phyloP scores from a whole-genome alignment of 495 filamentous ascomycete genomes.

The Articulospora tetracladia region DNA sequence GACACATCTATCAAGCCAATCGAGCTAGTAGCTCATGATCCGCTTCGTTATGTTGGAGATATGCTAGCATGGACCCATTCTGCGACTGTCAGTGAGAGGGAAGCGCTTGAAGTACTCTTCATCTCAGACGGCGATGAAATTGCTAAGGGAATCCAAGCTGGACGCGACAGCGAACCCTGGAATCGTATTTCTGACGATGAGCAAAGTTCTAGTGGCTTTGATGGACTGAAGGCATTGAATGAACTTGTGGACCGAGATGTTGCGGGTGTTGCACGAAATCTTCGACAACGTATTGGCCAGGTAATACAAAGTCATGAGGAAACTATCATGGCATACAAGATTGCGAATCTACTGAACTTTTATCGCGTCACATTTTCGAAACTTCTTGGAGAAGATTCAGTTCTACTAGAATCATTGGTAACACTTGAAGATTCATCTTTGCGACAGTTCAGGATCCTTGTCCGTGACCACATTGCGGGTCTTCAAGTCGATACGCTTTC shows the following conservation, averaged over 20 bases:
- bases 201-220: conserved; percentile 57
- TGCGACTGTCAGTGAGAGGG: conserved; percentile 85
- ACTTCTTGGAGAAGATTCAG: conserved; percentile 66
- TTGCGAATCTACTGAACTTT: conserved; percentile 83
- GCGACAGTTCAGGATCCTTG: conserved; percentile 73
- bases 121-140: conserved; percentile 90
- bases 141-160: conserved; percentile 78
- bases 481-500: conserved; percentile 66
- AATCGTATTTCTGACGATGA: conserved; percentile 54
- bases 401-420: conserved; percentile 62
- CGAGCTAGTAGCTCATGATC: conserved; percentile 89
- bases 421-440: conserved; percentile 73
- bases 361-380: conserved; percentile 82
- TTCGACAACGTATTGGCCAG: conserved; percentile 83
- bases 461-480: conserved; percentile 70
- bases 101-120: conserved; percentile 88
- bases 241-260: conserved; percentile 86
- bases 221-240: conserved; percentile 79
- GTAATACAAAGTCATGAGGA: conserved; percentile 92
- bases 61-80: conserved; percentile 99
- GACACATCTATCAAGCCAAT: conserved; percentile 75
- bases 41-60: conserved; percentile 88
- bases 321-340: conserved; percentile 80
- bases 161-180: conserved; percentile 87
- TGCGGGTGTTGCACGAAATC: conserved; percentile 67